Evolutionary conservation across 805 yeast genomes (phyloP).

Genomic region (Yamadazyma endophytica): DNA sequence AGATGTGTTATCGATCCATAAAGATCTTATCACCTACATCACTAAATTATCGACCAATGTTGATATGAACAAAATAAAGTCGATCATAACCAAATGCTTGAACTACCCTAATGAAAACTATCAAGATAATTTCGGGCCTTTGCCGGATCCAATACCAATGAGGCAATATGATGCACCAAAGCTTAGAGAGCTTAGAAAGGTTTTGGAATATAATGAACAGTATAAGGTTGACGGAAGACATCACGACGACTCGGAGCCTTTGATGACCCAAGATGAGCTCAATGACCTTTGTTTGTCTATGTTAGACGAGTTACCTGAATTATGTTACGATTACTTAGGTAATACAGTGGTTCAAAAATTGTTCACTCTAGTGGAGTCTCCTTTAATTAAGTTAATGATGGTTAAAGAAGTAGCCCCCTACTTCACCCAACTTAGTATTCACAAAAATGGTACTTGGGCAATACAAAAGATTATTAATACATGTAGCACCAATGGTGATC

Average conservation of each 20-base stretch:
- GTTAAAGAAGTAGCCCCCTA: conserved; percentile 72
- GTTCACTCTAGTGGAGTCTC: conserved; percentile 62
- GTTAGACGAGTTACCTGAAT: conserved; percentile 84
- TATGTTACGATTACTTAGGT: conserved; percentile 90
- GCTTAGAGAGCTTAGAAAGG: conserved; percentile 79
- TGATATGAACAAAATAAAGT: conserved; percentile 36
- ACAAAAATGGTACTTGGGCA: conserved; percentile 99
- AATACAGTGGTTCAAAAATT: conserved; percentile 93
- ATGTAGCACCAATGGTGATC: conserved; percentile 40
- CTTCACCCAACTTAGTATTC: conserved; percentile 88
- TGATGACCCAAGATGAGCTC: conserved; percentile 51
- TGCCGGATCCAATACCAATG: conserved; percentile 66
- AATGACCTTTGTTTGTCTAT: conserved; percentile 81
- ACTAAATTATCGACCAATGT: conserved; percentile 16
- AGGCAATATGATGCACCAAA: conserved; percentile 86
- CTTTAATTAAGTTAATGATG: conserved; percentile 74
- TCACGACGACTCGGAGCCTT: conserved; percentile 10
- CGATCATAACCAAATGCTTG: conserved; percentile 38
- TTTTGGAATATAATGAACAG: conserved; percentile 32
- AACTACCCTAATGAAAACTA: conserved; percentile 42
- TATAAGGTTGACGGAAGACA: conserved; percentile 5
- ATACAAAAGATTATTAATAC: conserved; percentile 88
- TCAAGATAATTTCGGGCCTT: conserved; percentile 60
- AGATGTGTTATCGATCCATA: conserved; percentile 20
- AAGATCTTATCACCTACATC: conserved; percentile 16